Percentiles rank a stretch among this genome's conserved stretches.
These are phyloP conservation scores for Talaromyces adpressus DNA, from an alignment of 495 filamentous ascomycete genomes.

Conservation along the genomic window DNA sequence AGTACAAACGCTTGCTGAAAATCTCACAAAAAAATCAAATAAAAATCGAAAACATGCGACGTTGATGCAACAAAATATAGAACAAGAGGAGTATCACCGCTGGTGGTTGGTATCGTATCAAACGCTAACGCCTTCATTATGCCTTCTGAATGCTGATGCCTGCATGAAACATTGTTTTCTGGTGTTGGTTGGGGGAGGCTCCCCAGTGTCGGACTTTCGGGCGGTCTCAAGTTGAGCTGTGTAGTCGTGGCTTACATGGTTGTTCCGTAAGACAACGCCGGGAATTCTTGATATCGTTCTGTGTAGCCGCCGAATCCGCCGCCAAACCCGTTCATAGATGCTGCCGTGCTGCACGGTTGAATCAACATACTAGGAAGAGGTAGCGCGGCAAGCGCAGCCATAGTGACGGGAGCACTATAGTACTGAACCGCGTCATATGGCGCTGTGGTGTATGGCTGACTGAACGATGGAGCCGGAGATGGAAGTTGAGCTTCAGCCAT, in stretches of 20 bases:
- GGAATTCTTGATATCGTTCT: constrained; percentile 51
- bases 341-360: constrained; percentile 67
- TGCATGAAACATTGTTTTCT: constrained; percentile 15
- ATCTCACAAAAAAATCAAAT: constrained; percentile 16
- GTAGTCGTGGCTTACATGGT: constrained; percentile 35
- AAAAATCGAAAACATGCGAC: constrained; percentile 24
- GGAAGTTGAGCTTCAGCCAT: constrained; percentile 56
- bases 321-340: constrained; percentile 62
- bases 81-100: constrained; percentile 44
- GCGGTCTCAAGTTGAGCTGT: neutral
- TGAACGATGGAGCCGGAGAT: constrained; percentile 72
- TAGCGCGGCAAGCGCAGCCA: constrained; percentile 56
- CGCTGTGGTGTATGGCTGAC: constrained; percentile 67
- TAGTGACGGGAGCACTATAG: constrained; percentile 58
- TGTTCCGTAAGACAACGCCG: constrained; percentile 45
- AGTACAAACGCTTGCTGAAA: constrained; percentile 28
- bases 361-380: constrained; percentile 88
- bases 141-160: constrained; percentile 33
- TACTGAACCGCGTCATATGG: constrained; percentile 60
- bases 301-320: constrained; percentile 41
- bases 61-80: constrained; percentile 30
- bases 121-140: constrained; percentile 44
- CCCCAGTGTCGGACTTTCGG: neutral
- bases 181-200: neutral
- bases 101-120: constrained; percentile 30